These are phyloP conservation scores for Thoreauomyces humboldtii DNA, from an alignment of 192 early-diverging fungal genomes.

Conservation along the genomic window DNA sequence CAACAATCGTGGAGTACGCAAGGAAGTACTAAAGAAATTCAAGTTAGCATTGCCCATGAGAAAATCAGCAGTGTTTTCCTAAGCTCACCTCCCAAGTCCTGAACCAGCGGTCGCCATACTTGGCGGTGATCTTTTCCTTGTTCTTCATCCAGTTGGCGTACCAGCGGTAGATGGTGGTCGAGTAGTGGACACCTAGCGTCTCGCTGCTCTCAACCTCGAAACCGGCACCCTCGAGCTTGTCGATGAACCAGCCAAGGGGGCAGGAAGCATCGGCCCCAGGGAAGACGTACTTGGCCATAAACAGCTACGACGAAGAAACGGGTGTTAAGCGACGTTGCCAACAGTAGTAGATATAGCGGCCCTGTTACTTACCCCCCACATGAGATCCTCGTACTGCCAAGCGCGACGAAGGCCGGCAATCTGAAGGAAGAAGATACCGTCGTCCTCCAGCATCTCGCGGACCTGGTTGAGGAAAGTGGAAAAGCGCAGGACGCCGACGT, in stretches of 20 bases:
- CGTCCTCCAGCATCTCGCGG: slow-evolving; percentile 92
- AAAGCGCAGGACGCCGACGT: slow-evolving; percentile 91
- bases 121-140: slow-evolving; percentile 75
- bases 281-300: slow-evolving; percentile 99
- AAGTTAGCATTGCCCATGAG: neutral
- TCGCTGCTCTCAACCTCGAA: slow-evolving; percentile 88
- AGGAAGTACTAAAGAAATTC: slow-evolving; percentile 70
- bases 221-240: slow-evolving; percentile 88
- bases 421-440: slow-evolving; percentile 97
- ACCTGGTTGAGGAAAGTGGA: slow-evolving; percentile 88
- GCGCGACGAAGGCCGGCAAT: slow-evolving; percentile 90
- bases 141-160: slow-evolving; percentile 98
- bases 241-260: slow-evolving; percentile 93
- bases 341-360: neutral
- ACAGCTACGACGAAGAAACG: slow-evolving; percentile 51
- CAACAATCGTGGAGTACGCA: slow-evolving; percentile 92
- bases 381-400: slow-evolving; percentile 79
- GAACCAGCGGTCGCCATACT: slow-evolving; percentile 90
- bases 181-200: slow-evolving; percentile 97
- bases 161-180: slow-evolving; percentile 91
- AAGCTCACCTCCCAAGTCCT: slow-evolving; percentile 83
- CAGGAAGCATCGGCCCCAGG: slow-evolving; percentile 96
- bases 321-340: neutral
- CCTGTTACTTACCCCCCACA: slow-evolving; percentile 74
- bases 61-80: neutral